A percentile compares a stretch with the other conserved stretches of the same genome.
phyloP scores from a whole-genome alignment of 495 filamentous ascomycete species.

The Monascus purpureus region DNA sequence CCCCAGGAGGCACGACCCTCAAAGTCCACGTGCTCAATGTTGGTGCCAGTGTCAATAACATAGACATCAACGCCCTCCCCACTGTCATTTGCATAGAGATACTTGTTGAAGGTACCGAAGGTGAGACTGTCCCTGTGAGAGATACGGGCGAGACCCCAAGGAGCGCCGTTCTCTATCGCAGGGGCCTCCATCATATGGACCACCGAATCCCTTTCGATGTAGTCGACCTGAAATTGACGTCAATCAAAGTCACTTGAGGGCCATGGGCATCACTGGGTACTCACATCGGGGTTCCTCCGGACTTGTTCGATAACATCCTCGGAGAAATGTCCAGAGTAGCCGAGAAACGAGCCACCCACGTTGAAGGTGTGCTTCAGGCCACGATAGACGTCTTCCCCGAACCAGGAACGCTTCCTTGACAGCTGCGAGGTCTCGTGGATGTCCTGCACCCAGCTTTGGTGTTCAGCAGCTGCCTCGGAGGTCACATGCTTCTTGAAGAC shows the following conservation, averaged over 20 bases:
- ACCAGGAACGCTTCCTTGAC: constrained; percentile 77
- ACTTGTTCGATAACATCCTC: constrained; percentile 86
- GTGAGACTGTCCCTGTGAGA: constrained; percentile 78
- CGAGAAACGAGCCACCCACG: constrained; percentile 67
- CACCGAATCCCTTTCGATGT: constrained; percentile 85
- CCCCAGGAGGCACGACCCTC: constrained; percentile 92
- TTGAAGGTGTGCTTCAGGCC: constrained; percentile 94
- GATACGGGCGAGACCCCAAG: constrained; percentile 96
- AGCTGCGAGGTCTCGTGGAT: constrained; percentile 45
- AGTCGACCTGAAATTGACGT: constrained; percentile 58
- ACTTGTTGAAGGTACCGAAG: constrained; percentile 96
- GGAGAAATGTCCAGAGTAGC: constrained; percentile 94
- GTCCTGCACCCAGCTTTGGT: constrained; percentile 88
- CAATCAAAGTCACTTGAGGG: constrained; percentile 3
- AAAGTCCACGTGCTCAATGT: constrained; percentile 88
- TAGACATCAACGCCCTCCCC: constrained; percentile 99
- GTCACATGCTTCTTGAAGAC: constrained; percentile 95
- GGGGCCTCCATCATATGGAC: constrained; percentile 60
- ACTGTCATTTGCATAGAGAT: constrained; percentile 77
- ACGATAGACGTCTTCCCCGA: constrained; percentile 56
- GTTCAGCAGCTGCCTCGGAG: constrained; percentile 47
- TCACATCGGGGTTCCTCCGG: constrained; percentile 93
- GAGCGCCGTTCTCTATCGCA: constrained; percentile 74
- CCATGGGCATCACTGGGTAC: constrained; percentile 20
- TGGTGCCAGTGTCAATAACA: constrained; percentile 96